Conservation (phyloP, 2,329 filamentous ascomycete species). For the Aureobasidium sp. region DNA sequence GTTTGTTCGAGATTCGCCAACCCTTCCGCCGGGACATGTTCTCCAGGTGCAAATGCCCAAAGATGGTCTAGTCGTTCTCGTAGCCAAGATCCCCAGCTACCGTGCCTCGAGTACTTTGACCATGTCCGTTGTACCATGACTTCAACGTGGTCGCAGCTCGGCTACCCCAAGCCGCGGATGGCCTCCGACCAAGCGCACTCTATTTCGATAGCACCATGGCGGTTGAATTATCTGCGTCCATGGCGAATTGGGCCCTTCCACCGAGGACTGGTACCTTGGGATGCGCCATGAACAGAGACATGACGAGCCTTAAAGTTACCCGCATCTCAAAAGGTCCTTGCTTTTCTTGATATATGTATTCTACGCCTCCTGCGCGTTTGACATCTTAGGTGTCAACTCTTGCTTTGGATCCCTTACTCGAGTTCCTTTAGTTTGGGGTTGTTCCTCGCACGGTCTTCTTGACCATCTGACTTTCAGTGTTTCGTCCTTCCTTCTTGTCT, state of each 20-base stretch:
- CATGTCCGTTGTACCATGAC: background rate
- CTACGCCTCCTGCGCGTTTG: background rate
- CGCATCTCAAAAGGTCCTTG: background rate
- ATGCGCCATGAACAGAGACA: slow-evolving; percentile 4
- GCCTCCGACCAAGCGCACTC: background rate
- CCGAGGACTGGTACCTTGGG: background rate
- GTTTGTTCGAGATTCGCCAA: background rate
- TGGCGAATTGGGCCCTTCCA: background rate
- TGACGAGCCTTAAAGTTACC: background rate
- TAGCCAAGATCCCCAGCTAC: slow-evolving; percentile 3
- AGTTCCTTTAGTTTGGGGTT: background rate
- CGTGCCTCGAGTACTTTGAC: background rate
- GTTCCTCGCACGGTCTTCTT: background rate
- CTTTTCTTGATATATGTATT: background rate
- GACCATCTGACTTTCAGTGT: background rate
- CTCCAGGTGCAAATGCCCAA: background rate
- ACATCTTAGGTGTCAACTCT: background rate
- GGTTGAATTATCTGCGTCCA: background rate
- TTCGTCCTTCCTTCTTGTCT: background rate
- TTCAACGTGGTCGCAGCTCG: slow-evolving; percentile 10
- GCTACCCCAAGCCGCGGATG: background rate
- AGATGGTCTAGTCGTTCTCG: background rate
- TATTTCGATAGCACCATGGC: slow-evolving; percentile 3
- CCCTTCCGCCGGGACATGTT: background rate
- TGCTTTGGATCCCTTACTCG: background rate